These are phyloP conservation scores for Botrytis pseudocinerea DNA, from an alignment of 2,329 filamentous ascomycete genomes.

Conservation along the genomic window DNA sequence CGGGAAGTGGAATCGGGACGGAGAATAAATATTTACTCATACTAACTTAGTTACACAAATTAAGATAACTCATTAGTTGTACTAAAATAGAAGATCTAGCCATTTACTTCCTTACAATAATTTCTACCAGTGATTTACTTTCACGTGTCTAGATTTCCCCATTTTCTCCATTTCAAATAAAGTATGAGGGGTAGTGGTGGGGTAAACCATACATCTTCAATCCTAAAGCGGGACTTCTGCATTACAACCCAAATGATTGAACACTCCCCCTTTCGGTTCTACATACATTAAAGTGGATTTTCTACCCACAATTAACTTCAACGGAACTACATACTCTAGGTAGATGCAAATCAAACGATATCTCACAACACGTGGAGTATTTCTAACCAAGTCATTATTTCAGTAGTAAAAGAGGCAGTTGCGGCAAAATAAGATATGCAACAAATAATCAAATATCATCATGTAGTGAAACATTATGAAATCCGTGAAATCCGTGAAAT, in stretches of 20 bases:
- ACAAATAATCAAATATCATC: neutral
- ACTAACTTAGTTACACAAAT: neutral
- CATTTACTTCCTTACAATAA: neutral
- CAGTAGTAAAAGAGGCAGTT: neutral
- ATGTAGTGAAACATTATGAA: neutral
- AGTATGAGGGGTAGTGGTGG: conserved; percentile 16
- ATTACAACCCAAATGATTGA: neutral
- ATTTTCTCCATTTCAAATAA: neutral
- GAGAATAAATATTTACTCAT: neutral
- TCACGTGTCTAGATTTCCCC: conserved; percentile 3
- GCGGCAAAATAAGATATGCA: conserved; percentile 17
- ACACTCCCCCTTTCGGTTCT: neutral
- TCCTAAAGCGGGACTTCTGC: conserved; percentile 1
- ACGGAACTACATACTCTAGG: neutral
- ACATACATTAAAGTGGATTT: conserved; percentile 11
- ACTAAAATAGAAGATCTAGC: neutral
- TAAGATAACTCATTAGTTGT: neutral
- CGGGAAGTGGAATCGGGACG: neutral
- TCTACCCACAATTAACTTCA: neutral
- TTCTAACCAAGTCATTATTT: neutral
- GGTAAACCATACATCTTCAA: conserved; percentile 1
- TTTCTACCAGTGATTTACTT: neutral
- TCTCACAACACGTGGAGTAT: conserved; percentile 7
- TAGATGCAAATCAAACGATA: neutral
- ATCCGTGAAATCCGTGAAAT: too few species aligned